Evolutionary conservation across 1,284 basidiomycete genomes (phyloP).

Genomic region (Wallemia ichthyophaga): DNA sequence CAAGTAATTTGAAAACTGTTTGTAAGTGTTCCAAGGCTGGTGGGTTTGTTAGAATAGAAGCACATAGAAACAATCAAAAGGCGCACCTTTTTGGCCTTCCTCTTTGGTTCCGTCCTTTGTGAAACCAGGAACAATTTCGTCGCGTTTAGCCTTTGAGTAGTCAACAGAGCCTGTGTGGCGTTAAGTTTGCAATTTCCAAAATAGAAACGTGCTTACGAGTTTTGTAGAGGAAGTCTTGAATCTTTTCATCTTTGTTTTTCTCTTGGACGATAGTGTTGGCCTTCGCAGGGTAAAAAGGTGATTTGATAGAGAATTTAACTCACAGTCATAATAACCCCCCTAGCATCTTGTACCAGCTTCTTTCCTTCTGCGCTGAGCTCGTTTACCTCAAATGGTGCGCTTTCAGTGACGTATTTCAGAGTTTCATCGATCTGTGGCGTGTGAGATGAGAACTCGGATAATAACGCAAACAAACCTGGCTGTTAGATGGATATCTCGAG

Average conservation of each 20-base stretch:
- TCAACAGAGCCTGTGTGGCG: not conserved
- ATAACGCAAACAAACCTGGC: conserved; percentile 4
- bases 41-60: not conserved
- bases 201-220: conserved; percentile 1
- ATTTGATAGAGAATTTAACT: conserved; percentile 8
- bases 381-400: conserved; percentile 33
- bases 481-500: conserved; percentile 46
- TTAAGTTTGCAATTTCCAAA: too few relatives aligned
- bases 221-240: conserved; percentile 27
- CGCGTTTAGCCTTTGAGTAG: conserved; percentile 25
- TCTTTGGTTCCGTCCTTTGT: conserved; percentile 26
- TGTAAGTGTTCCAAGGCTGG: conserved; percentile 53
- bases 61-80: conserved; percentile 1
- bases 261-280: conserved; percentile 33
- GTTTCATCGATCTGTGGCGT: conserved; percentile 34
- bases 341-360: conserved; percentile 39
- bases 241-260: conserved; percentile 67
- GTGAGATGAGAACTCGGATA: not conserved
- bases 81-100: conserved; percentile 29
- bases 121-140: conserved; percentile 21
- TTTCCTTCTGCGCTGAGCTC: conserved; percentile 45
- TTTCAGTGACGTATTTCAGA: conserved; percentile 31
- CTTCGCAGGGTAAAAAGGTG: conserved; percentile 13
- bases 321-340: conserved; percentile 35
- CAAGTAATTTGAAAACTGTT: conserved; percentile 45